A percentile compares a stretch with the other conserved stretches of the same genome.
phyloP scores from a whole-genome alignment of 352 stramenopile genomes.

The Lagenidium giganteum region DNA sequence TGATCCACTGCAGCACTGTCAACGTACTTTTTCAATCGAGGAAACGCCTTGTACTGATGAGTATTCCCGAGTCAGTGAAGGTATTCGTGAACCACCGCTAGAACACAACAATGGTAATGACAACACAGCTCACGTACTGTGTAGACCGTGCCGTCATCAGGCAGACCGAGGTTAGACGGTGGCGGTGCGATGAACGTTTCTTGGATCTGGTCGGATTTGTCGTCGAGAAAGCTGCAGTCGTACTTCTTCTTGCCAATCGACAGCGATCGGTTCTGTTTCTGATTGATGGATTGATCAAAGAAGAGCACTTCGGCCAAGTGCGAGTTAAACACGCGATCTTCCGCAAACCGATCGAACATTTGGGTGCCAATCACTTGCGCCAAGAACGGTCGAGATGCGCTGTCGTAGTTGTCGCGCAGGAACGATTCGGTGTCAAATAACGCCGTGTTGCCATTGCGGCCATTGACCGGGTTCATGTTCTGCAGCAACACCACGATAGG shows the following conservation, averaged over 20 bases:
- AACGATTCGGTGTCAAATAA: slow-evolving; percentile 67
- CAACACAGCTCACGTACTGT: slow-evolving; percentile 50
- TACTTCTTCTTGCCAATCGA: slow-evolving; percentile 80
- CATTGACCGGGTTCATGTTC: slow-evolving; percentile 18
- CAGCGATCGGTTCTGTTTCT: slow-evolving; percentile 78
- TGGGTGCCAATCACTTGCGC: slow-evolving; percentile 59
- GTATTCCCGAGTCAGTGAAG: too few relatives aligned
- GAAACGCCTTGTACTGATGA: slow-evolving; percentile 75
- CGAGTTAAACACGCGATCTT: slow-evolving; percentile 67
- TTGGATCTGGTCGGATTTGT: slow-evolving; percentile 65
- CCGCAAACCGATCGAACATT: slow-evolving; percentile 84
- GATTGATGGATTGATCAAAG: slow-evolving; percentile 84
- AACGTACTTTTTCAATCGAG: slow-evolving; percentile 71
- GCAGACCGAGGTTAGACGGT: slow-evolving; percentile 74
- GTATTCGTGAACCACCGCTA: too few relatives aligned
- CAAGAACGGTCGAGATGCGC: slow-evolving; percentile 53
- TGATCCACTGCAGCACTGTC: too few relatives aligned
- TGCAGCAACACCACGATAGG: slow-evolving; percentile 9
- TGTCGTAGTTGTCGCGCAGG: slow-evolving; percentile 63
- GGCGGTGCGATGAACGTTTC: slow-evolving; percentile 80
- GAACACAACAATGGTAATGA: not conserved
- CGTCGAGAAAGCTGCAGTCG: slow-evolving; percentile 79
- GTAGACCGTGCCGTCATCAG: slow-evolving; percentile 72
- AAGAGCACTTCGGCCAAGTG: slow-evolving; percentile 69
- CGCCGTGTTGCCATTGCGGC: slow-evolving; percentile 24